Evolutionary conservation across 495 filamentous ascomycete genomes (phyloP), one percentile per base, ranked within the genome.

Genomic region (Bacidia gigantensis): DNA sequence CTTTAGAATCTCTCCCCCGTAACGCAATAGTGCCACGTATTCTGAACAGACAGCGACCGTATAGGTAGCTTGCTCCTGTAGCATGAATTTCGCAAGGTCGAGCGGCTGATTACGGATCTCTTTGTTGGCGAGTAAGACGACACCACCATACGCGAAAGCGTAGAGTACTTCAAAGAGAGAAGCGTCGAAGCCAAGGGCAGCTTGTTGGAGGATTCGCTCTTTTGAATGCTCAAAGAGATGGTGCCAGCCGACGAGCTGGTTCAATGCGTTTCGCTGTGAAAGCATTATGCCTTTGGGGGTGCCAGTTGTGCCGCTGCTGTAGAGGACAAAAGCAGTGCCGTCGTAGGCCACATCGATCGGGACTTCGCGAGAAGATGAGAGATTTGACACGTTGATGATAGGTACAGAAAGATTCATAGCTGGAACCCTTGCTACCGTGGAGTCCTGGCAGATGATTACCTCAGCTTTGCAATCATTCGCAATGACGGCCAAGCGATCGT

Each of bases 181-280:
- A 35, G 64, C 51, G 52, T 75, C 66, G 59, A 69, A 75, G 1
- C 54, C 56, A 20, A 62, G 60, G 0, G 70, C 54, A 11, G 65
- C 71, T 40, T 75, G 72, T 35, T 74, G 70, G 0, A 74, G 53
- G 2, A 71, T 58, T 0, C 45, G 49, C 25, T 66, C 62, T 11
- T 32, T 18, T n/a, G 55, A 54, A 5, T 67, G 46, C 0, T 21
- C 24, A 45, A 56, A 59, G 14, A 24, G 18, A 0, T 60, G 39
- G 1, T 23, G 58, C 0, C 56, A 47, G 9, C 40, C 53, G 29
- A 67, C 61, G 9, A 68, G 42, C 1, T 69, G 50, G 25, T 68
- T 62, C 1, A 45, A 3, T 3, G 70, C 55, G 25, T 51, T 55
- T 0, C 55, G 41, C 29, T 73, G 69, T 1, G 26, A 50, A 9